Evolutionary conservation across 2,329 filamentous ascomycete genomes (phyloP), one percentile per base, ranked within the genome.

Genomic region (Penicillium frequentans): DNA sequence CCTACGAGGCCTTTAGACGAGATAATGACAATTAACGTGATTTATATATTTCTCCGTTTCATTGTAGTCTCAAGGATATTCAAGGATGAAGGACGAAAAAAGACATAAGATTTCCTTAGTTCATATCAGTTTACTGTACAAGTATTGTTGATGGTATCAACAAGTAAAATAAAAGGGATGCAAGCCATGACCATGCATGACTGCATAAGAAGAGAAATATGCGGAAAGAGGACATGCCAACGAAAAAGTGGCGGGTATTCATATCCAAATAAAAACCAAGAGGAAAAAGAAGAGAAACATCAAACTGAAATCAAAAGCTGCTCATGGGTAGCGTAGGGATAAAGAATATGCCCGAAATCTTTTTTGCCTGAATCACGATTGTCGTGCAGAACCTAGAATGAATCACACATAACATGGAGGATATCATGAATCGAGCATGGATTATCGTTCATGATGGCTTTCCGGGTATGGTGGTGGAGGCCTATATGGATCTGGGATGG

Each of bases 401-500:
- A 53, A 45, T 11, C 19, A 39, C 47, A 37, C 19, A 42, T 19
- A 7, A 51, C 31, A 24, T 31, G 24, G 16, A 48, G 10, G 13
- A 42, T 13, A 27, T 39, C 27, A 21, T 14, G 21, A 43, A 23
- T 39, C 37, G 31, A 43, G 49, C 27, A 29, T 43, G 4, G 37
- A 58, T 59, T 56, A 66, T 61, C 24, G 37, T 50, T 46, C 55
- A 46, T 61, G 64, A 39, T 64, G 55, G 27, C 51, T 59, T 45
- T 65, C 65, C 27, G 67, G 63, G 29, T 66, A 64, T 1, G 62
- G 62, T 19, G 70, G 64, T 27, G 68, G 64, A 29, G 69, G 65
- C 45, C 67, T 64, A 48, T 70, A 72, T 14, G 67, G 55, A 19
- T 73, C 70, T 3, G 69, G 67, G 43, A 73, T 62, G 35, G 70